Conservation (phyloP, 257 asterid species). For the Verbena officinalis region DNA sequence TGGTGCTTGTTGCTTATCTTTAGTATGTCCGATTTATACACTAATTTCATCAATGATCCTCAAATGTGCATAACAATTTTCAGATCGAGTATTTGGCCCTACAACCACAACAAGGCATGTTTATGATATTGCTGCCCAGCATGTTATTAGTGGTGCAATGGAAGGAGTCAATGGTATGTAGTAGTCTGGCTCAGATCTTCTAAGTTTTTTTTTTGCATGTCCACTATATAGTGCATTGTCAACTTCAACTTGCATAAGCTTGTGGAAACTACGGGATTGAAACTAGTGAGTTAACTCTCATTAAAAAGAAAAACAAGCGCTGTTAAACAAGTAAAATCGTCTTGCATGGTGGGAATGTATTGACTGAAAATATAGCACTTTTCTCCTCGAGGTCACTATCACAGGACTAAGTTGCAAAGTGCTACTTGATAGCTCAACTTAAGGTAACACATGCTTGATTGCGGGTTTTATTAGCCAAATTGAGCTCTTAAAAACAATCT, state of each 20-base stretch:
- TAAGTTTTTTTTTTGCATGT: constrained; percentile 21
- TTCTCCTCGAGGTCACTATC: neutral
- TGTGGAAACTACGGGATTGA: constrained; percentile 19
- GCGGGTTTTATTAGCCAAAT: neutral
- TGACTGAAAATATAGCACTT: constrained; percentile 17
- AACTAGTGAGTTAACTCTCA: constrained; percentile 16
- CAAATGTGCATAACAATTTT: constrained; percentile 22
- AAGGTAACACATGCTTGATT: neutral
- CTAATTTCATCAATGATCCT: constrained; percentile 22
- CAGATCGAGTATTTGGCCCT: constrained; percentile 99
- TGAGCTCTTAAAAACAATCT: neutral
- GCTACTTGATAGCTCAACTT: constrained; percentile 6
- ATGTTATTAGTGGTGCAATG: constrained; percentile 90
- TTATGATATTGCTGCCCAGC: constrained; percentile 95
- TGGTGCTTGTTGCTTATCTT: constrained; percentile 11
- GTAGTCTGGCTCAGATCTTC: constrained; percentile 22
- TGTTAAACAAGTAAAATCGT: constrained; percentile 16
- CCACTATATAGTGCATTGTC: constrained; percentile 13
- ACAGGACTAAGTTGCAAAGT: constrained; percentile 3
- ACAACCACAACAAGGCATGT: constrained; percentile 98
- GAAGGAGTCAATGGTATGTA: constrained; percentile 89
- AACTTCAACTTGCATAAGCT: constrained; percentile 7
- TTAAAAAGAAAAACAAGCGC: constrained; percentile 9
- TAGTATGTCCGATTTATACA: constrained; percentile 3
- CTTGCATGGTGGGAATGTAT: constrained; percentile 11